Conservation (phyloP, 2,329 filamentous ascomycete species). For the Fusarium begoniae region DNA sequence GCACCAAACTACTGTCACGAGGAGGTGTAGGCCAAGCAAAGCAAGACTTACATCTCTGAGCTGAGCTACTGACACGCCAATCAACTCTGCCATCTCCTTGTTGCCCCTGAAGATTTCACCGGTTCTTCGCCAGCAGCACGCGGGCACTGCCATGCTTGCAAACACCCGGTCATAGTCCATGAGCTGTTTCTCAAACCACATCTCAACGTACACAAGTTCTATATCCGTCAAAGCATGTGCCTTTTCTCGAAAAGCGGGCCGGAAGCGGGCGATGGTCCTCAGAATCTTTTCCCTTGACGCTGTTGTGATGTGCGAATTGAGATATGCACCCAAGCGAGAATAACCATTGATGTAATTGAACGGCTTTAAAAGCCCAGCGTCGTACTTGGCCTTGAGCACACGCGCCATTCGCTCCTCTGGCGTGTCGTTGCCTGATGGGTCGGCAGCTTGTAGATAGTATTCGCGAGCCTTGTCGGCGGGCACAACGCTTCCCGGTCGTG, state of each 20-base stretch:
- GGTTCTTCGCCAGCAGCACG: conserved; percentile 95
- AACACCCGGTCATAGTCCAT: conserved; percentile 99
- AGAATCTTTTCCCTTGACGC: conserved; percentile 90
- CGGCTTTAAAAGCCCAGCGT: conserved; percentile 91
- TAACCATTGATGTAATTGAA: conserved; percentile 99
- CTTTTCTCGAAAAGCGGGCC: conserved; percentile 95
- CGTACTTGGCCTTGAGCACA: conserved; percentile 93
- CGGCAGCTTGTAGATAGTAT: conserved; percentile 96
- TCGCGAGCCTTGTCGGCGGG: conserved; percentile 81
- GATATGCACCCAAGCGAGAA: conserved; percentile 86
- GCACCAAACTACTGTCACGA: conserved; percentile 4
- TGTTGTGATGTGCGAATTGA: conserved; percentile 86
- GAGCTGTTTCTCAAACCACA: conserved; percentile 97
- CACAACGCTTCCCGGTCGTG: conserved; percentile 68
- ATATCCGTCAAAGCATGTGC: conserved; percentile 93
- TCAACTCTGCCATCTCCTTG: conserved; percentile 97
- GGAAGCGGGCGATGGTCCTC: conserved; percentile 89
- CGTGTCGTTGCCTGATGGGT: conserved; percentile 84
- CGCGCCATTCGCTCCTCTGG: conserved; percentile 97
- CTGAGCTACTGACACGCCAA: conserved; percentile 89
- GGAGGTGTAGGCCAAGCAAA: conserved; percentile 11
- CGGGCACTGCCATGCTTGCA: conserved; percentile 97
- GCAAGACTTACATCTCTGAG: conserved; percentile 80
- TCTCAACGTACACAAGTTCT: conserved; percentile 93
- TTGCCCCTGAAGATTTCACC: conserved; percentile 98